Base-by-base conservation (phyloP, 371 early-diverging fungal species). In the Lichtheimia ramosa region DNA sequence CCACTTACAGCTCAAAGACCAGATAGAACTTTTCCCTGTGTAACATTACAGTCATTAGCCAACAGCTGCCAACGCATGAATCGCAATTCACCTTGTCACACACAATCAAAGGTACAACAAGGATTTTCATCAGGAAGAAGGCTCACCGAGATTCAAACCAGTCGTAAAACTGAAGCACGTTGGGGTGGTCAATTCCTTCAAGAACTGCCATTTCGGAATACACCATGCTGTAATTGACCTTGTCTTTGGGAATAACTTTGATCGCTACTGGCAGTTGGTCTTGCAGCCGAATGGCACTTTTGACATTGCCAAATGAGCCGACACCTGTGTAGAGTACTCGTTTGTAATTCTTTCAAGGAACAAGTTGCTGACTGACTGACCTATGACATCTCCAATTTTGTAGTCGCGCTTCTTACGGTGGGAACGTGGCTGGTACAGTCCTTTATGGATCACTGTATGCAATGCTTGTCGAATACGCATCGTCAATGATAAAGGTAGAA, bases 111-210 rank as follows among this genome's bases (percentile, higher is more conserved):
- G 18, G 21, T 18, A 46, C 46, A 18, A n/a, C n/a, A 46, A 18
- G 46, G 46, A n/a, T n/a, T 16, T 4, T 13, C 46, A 21, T 46
- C 46, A 1, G n/a, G n/a, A 27, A 12, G 12, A 58, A 46, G 24
- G 18, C 43, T 14, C 71, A 79, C 79, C 79, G 63, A 14, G 90
- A 86, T 63, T 91, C 91, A 72, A 84, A 94, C 73, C 87, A 83
- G 72, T 96, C 96, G 49, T 84, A 73, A 51, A 95, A 84, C 53
- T 81, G 73, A 64, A 95, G 89, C 46, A 97, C 86, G 76, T 96
- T 85, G 18, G 87, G 87, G 77, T 97, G 96, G 43, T 86, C 59
- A 21, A 92, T 62, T 41, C 75, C 72, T 56, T 83, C 72, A 56
- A 92, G 70, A 10, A 89, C 84, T 40, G 80, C 67, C 59, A 92